phyloP scores from a whole-genome alignment of 768 basidiomycete species.

The Pholiota molesta region DNA sequence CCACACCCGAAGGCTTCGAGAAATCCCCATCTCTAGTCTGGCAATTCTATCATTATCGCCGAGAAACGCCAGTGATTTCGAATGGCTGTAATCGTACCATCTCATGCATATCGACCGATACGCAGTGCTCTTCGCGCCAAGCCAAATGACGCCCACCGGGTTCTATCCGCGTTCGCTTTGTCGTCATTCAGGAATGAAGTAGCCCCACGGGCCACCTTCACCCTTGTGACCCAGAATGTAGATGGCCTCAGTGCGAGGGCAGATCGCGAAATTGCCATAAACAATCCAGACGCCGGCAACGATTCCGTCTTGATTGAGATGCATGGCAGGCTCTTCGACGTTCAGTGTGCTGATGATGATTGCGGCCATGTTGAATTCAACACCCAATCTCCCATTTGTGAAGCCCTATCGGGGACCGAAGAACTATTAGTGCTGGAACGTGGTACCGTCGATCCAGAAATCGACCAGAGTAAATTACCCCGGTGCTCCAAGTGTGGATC shows the following conservation, averaged over 20 bases:
- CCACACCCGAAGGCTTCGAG: constrained; percentile 55
- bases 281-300: constrained; percentile 17
- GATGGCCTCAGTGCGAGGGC: constrained; percentile 53
- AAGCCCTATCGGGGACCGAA: constrained; percentile 48
- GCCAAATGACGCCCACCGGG: constrained; percentile 61
- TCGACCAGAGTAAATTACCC: constrained; percentile 43
- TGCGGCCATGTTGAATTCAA: constrained; percentile 47
- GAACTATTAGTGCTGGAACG: constrained; percentile 29
- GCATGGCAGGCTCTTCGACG: constrained; percentile 63
- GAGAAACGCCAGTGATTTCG: constrained; percentile 45
- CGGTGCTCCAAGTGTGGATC: constrained; percentile 45
- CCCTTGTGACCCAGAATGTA: constrained; percentile 65
- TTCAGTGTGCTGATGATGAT: constrained; percentile 44
- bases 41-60: constrained; percentile 71
- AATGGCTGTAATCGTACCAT: neutral
- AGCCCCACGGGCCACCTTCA: constrained; percentile 47
- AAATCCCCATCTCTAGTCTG: constrained; percentile 53
- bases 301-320: constrained; percentile 50
- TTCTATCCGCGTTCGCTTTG: constrained; percentile 49
- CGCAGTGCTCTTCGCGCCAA: constrained; percentile 46
- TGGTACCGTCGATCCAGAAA: constrained; percentile 36
- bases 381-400: constrained; percentile 45
- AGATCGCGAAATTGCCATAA: constrained; percentile 28
- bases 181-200: constrained; percentile 38
- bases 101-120: constrained; percentile 11